phyloP scores from a whole-genome alignment of 306 rosid genomes.

The Quercus aquifolioides region DNA sequence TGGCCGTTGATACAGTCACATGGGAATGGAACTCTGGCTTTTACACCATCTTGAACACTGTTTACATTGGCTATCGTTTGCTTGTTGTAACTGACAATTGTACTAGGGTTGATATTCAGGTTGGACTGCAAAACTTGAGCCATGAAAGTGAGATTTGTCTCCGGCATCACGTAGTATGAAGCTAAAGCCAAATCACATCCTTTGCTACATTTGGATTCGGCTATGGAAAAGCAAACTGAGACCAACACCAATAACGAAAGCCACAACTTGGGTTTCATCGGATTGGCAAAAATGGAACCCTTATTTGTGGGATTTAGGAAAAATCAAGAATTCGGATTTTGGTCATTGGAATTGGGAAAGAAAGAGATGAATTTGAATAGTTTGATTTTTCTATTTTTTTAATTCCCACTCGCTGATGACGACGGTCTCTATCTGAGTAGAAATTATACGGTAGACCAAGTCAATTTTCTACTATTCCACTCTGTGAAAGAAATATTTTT shows the following conservation, averaged over 20 bases:
- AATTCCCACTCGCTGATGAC: too few relatives aligned
- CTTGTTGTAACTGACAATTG: slow-evolving; percentile 30
- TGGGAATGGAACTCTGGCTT: slow-evolving; percentile 48
- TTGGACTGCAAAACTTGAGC: slow-evolving; percentile 18
- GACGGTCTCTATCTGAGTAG: too few relatives aligned
- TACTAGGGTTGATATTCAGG: neutral
- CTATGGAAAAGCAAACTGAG: slow-evolving; percentile 17
- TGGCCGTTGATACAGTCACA: slow-evolving; percentile 49
- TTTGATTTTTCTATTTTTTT: too few relatives aligned
- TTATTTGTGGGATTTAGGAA: neutral
- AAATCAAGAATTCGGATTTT: neutral
- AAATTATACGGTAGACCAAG: too few relatives aligned
- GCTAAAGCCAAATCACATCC: slow-evolving; percentile 66
- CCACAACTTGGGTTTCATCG: slow-evolving; percentile 42
- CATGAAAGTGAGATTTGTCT: neutral
- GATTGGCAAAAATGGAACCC: neutral
- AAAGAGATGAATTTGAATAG: neutral
- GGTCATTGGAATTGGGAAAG: neutral
- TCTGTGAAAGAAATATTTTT: too few relatives aligned
- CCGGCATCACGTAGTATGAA: slow-evolving; percentile 32
- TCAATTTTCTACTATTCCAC: too few relatives aligned
- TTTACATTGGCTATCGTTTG: slow-evolving; percentile 9
- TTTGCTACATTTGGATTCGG: slow-evolving; percentile 46
- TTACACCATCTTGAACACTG: accelerated
- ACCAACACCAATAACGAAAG: slow-evolving; percentile 21